These are phyloP conservation scores for Eucalyptus pauciflora DNA, from an alignment of 345 rosid genomes.

Conservation along the genomic window DNA sequence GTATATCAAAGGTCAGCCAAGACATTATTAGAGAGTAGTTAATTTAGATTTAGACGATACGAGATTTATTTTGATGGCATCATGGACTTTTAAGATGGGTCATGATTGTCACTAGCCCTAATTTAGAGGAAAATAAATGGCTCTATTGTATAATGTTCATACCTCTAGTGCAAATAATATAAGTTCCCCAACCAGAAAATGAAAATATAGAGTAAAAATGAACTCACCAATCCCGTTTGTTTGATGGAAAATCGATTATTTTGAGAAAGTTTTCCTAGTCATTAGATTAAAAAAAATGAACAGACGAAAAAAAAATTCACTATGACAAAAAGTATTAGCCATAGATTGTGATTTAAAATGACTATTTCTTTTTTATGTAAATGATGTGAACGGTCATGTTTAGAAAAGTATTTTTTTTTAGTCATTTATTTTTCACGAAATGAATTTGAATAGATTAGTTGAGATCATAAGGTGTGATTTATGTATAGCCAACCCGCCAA, in stretches of 20 bases:
- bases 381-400: neutral
- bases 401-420: neutral
- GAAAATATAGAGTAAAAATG: neutral
- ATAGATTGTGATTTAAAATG: neutral
- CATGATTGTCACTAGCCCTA: neutral
- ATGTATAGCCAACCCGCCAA: neutral
- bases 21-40: neutral
- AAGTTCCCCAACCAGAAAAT: neutral
- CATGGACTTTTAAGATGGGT: neutral
- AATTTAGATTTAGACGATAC: neutral
- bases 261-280: neutral
- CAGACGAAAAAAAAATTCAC: fast-evolving
- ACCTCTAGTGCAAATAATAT: neutral
- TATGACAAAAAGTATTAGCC: neutral
- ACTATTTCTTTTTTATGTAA: neutral
- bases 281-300: neutral
- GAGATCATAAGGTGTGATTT: neutral
- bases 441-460: neutral
- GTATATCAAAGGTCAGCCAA: neutral
- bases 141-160: neutral
- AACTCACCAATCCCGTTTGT: fast-evolving
- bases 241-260: neutral
- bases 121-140: neutral
- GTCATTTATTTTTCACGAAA: neutral
- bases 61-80: neutral